Evolutionary conservation across 768 basidiomycete genomes (phyloP), one percentile per base, ranked within the genome.

Genomic region (Boletus patriciae): DNA sequence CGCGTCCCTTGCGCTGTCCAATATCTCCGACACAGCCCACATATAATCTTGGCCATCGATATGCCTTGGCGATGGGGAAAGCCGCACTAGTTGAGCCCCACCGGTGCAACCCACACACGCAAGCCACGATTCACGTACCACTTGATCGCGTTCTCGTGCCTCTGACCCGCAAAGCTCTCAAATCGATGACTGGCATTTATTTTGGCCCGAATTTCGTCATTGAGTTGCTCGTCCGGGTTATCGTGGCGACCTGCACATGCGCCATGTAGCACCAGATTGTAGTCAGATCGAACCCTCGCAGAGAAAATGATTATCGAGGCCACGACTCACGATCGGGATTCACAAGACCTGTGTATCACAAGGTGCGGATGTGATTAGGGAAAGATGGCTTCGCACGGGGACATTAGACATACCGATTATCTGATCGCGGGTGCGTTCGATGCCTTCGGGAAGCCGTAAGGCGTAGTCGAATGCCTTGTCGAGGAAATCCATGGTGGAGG

Each of bases 21-120:
- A 78, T 73, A 95, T 78, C 73, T 96, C 93, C 2, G 92, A 92
- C 36, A 97, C 69, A 0, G 96, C 95, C 83, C 89, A 98, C 82
- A 98, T 90, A 71, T 96, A 98, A 74, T 98, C 95, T 55, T 97
- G 92, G 0, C 96, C 96, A 64, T 96, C 95, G 46, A 96, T 81
- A 68, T 94, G 93, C 87, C 88, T 84, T 37, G 38, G 31, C 45
- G 29, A 21, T 18, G 34, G 29, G 25, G 34, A 44, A 12, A 15
- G 18, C 16, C 37, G 6, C 38, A 21, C 19, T n/a, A 21, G 3
- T 6, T 61, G 27, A 59, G 57, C 15, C 29, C 21, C 15, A 25
- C 40, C 27, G 25, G 12, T 21, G 34, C 49, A n/a, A 21, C n/a
- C n/a, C 25, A 44, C 13, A 37, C n/a, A 11, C 21, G 16, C 43